Conservation (phyloP, 2,329 filamentous ascomycete species). For the Neofusicoccum sp. region DNA sequence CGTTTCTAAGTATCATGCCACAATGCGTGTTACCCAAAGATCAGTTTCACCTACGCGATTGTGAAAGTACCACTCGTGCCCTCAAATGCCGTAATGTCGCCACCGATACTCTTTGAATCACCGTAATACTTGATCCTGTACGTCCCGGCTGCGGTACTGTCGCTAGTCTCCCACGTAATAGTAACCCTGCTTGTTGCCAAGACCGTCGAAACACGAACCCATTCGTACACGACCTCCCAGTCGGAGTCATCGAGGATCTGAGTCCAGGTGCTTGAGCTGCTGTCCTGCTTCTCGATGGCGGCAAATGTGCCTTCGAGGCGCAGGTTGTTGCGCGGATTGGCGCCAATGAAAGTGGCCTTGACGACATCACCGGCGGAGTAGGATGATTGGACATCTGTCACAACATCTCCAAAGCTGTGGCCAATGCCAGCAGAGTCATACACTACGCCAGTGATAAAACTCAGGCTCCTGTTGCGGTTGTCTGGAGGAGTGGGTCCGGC, state of each 20-base stretch:
- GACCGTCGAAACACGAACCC: conserved; percentile 69
- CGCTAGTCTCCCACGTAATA: conserved; percentile 72
- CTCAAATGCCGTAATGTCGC: conserved; percentile 65
- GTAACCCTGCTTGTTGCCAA: conserved; percentile 75
- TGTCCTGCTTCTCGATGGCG: conserved; percentile 64
- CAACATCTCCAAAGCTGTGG: conserved; percentile 68
- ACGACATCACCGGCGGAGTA: conserved; percentile 64
- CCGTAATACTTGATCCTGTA: conserved; percentile 85
- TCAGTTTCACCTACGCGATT: background rate
- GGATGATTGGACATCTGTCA: conserved; percentile 51
- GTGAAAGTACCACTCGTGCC: conserved; percentile 49
- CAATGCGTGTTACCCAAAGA: too few species aligned
- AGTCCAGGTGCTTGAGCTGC: conserved; percentile 54
- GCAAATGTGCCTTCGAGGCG: conserved; percentile 75
- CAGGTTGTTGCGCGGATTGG: conserved; percentile 87
- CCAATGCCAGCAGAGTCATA: conserved; percentile 66
- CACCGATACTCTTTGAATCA: conserved; percentile 68
- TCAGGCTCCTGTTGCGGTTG: conserved; percentile 71
- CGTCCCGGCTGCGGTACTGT: conserved; percentile 54
- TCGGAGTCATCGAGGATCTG: conserved; percentile 71
- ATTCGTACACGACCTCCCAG: conserved; percentile 79
- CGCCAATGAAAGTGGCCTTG: conserved; percentile 72
- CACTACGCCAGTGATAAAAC: conserved; percentile 77
- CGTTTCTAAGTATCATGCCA: background rate
- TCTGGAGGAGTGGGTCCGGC: conserved; percentile 70